These are phyloP conservation scores for Globisporangium ultimum DNA, from an alignment of 352 stramenopile species.

Conservation along the genomic window DNA sequence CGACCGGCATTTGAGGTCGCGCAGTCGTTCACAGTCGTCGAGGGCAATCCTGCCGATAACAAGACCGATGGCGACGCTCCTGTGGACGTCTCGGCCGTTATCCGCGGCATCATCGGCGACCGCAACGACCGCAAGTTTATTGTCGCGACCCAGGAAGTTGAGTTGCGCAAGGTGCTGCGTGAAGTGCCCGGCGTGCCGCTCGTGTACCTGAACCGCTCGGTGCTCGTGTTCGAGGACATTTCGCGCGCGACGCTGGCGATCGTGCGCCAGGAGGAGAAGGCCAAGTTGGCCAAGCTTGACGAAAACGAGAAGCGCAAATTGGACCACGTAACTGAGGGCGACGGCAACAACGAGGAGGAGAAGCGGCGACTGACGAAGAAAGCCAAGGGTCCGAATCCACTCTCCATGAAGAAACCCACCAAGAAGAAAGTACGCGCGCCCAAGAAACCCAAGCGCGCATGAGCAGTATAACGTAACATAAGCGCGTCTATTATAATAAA, in stretches of 20 bases:
- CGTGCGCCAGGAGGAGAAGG: conserved; percentile 75
- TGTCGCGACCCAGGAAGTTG: conserved; percentile 82
- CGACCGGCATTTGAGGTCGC: conserved; percentile 57
- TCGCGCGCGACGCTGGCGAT: conserved; percentile 74
- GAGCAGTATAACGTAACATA: neutral
- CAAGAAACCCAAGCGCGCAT: conserved; percentile 2
- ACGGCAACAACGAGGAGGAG: conserved; percentile 11
- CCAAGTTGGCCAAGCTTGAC: conserved; percentile 64
- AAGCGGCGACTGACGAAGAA: conserved; percentile 38
- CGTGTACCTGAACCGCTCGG: conserved; percentile 85
- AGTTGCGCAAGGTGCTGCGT: conserved; percentile 73
- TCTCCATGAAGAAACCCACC: conserved; percentile 68
- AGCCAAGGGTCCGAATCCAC: conserved; percentile 71
- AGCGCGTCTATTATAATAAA: neutral
- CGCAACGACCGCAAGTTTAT: conserved; percentile 81
- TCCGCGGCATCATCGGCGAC: conserved; percentile 31
- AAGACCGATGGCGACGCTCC: conserved; percentile 16
- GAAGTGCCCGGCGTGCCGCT: conserved; percentile 69
- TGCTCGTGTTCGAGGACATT: conserved; percentile 87
- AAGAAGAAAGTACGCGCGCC: conserved; percentile 5
- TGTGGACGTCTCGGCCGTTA: conserved; percentile 35
- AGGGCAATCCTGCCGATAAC: conserved; percentile 26
- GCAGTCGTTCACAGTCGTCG: conserved; percentile 64
- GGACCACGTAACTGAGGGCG: conserved; percentile 33
- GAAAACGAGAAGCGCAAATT: conserved; percentile 78